A percentile compares a stretch with the other conserved stretches of the same genome.
Conservation (phyloP, 2,329 filamentous ascomycete species). For the Beauveria caledonica region DNA sequence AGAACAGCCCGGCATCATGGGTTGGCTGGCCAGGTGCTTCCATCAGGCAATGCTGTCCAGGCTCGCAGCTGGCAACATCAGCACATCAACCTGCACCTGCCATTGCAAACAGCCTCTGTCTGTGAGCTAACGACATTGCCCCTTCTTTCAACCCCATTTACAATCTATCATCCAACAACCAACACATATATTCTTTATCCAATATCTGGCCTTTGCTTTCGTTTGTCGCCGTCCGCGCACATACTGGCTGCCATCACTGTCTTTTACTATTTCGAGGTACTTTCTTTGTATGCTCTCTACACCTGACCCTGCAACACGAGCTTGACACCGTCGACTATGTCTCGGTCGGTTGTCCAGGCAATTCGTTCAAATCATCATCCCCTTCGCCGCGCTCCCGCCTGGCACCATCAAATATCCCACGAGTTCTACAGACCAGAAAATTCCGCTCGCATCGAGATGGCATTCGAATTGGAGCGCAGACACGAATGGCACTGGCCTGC, state of each 20-base stretch:
- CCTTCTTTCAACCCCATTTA: neutral
- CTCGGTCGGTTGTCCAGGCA: conserved; percentile 15
- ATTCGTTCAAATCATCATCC: conserved; percentile 11
- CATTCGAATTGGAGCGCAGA: neutral
- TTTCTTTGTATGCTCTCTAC: neutral
- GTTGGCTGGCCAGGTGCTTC: too few relatives aligned
- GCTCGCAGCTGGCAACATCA: neutral
- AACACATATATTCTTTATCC: neutral
- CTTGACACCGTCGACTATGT: neutral
- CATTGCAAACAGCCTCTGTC: neutral
- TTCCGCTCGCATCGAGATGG: conserved; percentile 12
- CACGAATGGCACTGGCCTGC: conserved; percentile 8
- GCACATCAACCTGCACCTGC: neutral
- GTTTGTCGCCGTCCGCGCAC: neutral
- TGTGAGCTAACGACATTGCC: neutral
- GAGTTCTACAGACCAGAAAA: conserved; percentile 13
- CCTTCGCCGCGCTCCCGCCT: conserved; percentile 13
- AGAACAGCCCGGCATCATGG: too few relatives aligned
- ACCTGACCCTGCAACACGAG: neutral
- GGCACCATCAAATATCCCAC: conserved; percentile 12
- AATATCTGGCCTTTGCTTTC: neutral
- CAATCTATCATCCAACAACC: neutral
- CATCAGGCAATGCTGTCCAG: too few relatives aligned
- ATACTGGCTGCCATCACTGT: neutral
- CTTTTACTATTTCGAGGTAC: neutral